Percentiles rank a stretch among this genome's conserved stretches.
Conservation (phyloP, 352 stramenopile genomes). For the Phytophthora pluvialis region DNA sequence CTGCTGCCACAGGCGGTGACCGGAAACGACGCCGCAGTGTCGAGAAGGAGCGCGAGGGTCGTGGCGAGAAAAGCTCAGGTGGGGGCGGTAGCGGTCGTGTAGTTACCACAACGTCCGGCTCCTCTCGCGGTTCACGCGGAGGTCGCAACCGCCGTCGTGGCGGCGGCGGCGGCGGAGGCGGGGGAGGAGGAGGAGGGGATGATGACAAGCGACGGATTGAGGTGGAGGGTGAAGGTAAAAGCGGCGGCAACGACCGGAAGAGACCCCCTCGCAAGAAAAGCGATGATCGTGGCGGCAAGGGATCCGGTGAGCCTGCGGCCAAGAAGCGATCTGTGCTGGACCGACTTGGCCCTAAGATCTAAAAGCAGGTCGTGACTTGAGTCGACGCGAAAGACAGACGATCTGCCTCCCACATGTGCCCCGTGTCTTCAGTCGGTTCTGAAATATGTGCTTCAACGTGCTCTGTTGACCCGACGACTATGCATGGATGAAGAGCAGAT, state of each 20-base stretch:
- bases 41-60: slow-evolving; percentile 31
- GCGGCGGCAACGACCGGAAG: slow-evolving; percentile 42
- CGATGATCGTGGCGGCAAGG: slow-evolving; percentile 52
- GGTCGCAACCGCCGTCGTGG: slow-evolving; percentile 44
- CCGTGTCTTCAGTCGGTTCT: background rate
- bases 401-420: background rate
- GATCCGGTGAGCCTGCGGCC: slow-evolving; percentile 57
- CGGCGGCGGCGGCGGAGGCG: slow-evolving; percentile 37
- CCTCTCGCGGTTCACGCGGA: slow-evolving; percentile 39
- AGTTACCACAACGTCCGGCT: slow-evolving; percentile 49
- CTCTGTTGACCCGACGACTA: too few relatives aligned
- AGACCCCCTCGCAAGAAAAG: slow-evolving; percentile 46
- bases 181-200: slow-evolving; percentile 26
- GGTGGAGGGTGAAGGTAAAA: slow-evolving; percentile 43
- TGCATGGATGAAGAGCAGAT: background rate
- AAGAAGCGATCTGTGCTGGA: slow-evolving; percentile 90
- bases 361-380: slow-evolving; percentile 1
- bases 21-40: slow-evolving; percentile 40
- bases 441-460: background rate
- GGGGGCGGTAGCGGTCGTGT: slow-evolving; percentile 44
- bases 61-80: slow-evolving; percentile 25
- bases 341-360: slow-evolving; percentile 78
- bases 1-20: slow-evolving; percentile 16
- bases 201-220: slow-evolving; percentile 66
- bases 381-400: slow-evolving; percentile 3